These are phyloP conservation scores for Psilocybe subaeruginosa DNA, from an alignment of 768 basidiomycete genomes.

Conservation along the genomic window DNA sequence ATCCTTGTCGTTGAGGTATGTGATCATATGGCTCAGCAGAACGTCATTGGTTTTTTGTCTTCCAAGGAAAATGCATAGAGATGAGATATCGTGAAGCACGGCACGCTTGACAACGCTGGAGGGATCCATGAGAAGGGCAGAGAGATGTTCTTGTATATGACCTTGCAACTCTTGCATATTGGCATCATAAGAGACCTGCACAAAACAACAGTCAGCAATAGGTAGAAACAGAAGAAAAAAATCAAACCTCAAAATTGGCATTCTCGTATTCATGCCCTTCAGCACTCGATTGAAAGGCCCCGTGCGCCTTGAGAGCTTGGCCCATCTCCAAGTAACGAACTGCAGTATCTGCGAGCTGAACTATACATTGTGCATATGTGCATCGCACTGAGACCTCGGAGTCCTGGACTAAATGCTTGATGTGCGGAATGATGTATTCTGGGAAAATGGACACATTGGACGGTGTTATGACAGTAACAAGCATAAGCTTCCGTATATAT, in stretches of 20 bases:
- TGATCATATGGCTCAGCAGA: conserved; percentile 86
- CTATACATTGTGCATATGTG: conserved; percentile 85
- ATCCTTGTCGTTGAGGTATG: conserved; percentile 84
- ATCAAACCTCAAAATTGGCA: conserved; percentile 75
- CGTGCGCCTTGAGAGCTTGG: conserved; percentile 86
- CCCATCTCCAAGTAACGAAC: conserved; percentile 92
- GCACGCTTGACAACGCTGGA: conserved; percentile 92
- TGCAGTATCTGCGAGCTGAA: conserved; percentile 83
- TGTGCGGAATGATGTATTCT: conserved; percentile 94
- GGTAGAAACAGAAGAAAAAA: background rate
- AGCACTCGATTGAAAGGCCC: conserved; percentile 63
- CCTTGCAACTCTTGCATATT: conserved; percentile 85
- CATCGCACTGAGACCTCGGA: conserved; percentile 80
- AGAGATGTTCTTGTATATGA: conserved; percentile 86
- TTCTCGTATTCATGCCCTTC: conserved; percentile 77
- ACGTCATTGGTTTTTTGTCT: conserved; percentile 94
- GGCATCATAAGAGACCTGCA: conserved; percentile 87
- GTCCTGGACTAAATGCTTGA: conserved; percentile 81
- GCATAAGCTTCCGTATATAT: conserved; percentile 31
- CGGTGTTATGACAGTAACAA: conserved; percentile 84
- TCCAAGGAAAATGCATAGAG: conserved; percentile 92
- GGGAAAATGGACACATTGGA: conserved; percentile 83
- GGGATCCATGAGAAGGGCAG: conserved; percentile 84
- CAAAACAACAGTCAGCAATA: background rate
- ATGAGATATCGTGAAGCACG: conserved; percentile 83